Conservation (phyloP, 2,329 filamentous ascomycete genomes). For the Tolypocladium paradoxum region DNA sequence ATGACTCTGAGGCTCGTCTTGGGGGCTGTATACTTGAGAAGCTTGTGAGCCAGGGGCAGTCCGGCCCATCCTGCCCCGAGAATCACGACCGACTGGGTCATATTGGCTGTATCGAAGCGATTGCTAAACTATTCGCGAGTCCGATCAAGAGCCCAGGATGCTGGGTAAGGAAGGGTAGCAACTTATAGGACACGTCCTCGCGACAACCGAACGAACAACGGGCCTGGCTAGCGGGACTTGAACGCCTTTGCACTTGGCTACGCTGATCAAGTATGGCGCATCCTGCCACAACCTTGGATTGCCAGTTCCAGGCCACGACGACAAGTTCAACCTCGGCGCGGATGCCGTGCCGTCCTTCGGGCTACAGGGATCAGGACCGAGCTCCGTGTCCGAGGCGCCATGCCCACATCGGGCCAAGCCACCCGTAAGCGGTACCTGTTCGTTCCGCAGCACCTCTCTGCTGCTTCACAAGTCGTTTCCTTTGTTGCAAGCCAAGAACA, state of each 20-base stretch:
- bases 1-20: conserved; percentile 36
- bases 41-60: conserved; percentile 37
- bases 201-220: no score
- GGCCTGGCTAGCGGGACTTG: no score
- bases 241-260: no score
- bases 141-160: no score
- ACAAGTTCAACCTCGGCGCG: background rate
- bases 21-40: conserved; percentile 36
- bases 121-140: no score
- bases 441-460: background rate
- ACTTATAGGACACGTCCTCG: no score
- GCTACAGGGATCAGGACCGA: conserved; percentile 11
- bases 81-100: conserved; percentile 40
- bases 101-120: conserved; percentile 16
- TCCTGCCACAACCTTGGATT: background rate
- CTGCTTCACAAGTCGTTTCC: background rate
- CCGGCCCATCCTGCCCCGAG: conserved; percentile 42
- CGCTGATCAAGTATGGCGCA: background rate
- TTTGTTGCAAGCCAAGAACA: background rate
- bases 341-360: background rate
- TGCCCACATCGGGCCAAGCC: background rate
- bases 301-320: background rate
- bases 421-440: background rate
- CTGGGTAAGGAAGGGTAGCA: no score
- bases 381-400: conserved; percentile 14